Base-by-base conservation (phyloP, 2,329 filamentous ascomycete species). In the Microdochium bolleyi region DNA sequence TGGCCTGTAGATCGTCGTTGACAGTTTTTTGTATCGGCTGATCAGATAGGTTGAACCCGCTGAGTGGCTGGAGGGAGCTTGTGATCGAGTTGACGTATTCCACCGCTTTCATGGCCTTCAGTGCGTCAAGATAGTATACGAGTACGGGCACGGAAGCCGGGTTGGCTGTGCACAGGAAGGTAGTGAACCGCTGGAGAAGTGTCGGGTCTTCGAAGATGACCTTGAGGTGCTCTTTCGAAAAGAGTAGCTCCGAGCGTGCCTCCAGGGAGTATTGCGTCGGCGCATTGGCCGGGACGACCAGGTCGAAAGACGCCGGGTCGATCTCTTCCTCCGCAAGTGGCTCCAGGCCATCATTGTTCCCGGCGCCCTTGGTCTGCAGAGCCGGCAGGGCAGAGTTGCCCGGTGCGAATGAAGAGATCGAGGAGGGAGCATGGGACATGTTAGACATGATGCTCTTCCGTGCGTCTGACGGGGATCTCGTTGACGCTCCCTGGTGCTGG, bases 91-190 rank as follows among this genome's bases (percentile, higher is more conserved):
- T 89, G 21, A 85, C 79, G 60, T 90, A 90, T 32, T 77, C 75
- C 53, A 91, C 83, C 1, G 87, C 85, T 58, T 82, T 80, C 13
- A 89, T 67, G 1, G 87, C 86, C 62, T 91, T 92, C 53, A 83
- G 66, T 0, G 85, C 79, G 59, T 89, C 84, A 2, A 90, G 73
- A 57, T 89, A 89, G 70, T 89, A 88, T 24, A 84, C 79, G 14
- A 91, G 68, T 8, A 87, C 69, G 0, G 85, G 79, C 2, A 88
- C 72, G 0, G 86, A 88, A 21, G 77, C 70, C 4, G 84, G 81
- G 48, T 84, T 75, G 48, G 78, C 72, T 3, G 72, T 66, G 53
- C 79, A 78, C 2, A 91, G 71, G 59, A 88, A 92, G 2, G 80
- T 75, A 1, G 82, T 86, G 63, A 91, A 91, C 48, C 76, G 78